Percentiles rank a stretch among this genome's conserved stretches.
Evolutionary conservation across 2,329 filamentous ascomycete genomes (phyloP).

Genomic region (Exutisphaerella laricina): DNA sequence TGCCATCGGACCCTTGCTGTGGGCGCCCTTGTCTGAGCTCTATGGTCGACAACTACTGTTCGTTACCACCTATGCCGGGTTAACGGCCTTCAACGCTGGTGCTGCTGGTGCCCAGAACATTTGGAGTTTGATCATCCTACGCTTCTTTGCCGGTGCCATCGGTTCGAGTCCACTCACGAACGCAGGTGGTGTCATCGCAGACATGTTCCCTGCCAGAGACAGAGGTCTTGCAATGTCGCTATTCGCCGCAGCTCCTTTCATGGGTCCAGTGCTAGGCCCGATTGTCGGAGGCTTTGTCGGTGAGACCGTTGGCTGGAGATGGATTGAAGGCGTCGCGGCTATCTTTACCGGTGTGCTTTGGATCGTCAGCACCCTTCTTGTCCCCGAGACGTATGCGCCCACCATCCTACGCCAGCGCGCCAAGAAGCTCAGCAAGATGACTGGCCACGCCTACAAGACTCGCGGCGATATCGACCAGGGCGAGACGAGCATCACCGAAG

Average conservation of each 20-base stretch:
- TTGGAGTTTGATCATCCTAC: slow-evolving; percentile 40
- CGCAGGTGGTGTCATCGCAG: slow-evolving; percentile 44
- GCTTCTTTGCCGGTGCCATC: slow-evolving; percentile 43
- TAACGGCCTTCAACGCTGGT: slow-evolving; percentile 40
- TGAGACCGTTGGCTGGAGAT: slow-evolving; percentile 59
- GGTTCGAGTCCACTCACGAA: slow-evolving; percentile 43
- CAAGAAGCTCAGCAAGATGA: slow-evolving; percentile 44
- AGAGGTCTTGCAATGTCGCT: slow-evolving; percentile 52
- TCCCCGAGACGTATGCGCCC: slow-evolving; percentile 58
- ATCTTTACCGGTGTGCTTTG: slow-evolving; percentile 60
- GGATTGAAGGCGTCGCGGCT: slow-evolving; percentile 59
- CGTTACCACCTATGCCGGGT: slow-evolving; percentile 33
- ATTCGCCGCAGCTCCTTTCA: slow-evolving; percentile 62
- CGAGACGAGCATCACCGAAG: slow-evolving; percentile 26
- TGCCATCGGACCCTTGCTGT: slow-evolving; percentile 48
- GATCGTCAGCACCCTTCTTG: slow-evolving; percentile 47
- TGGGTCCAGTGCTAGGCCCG: slow-evolving; percentile 59
- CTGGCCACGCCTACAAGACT: slow-evolving; percentile 53
- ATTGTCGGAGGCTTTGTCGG: slow-evolving; percentile 63
- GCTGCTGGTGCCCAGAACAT: slow-evolving; percentile 43
- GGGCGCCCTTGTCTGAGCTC: slow-evolving; percentile 58
- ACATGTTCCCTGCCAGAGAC: slow-evolving; percentile 40
- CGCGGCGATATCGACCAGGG: slow-evolving; percentile 40
- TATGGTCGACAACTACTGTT: slow-evolving; percentile 45
- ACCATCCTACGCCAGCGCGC: slow-evolving; percentile 53